Percentiles rank a stretch among this genome's conserved stretches.
phyloP scores from a whole-genome alignment of 345 rosid species.

The Capsella bursapastoris region DNA sequence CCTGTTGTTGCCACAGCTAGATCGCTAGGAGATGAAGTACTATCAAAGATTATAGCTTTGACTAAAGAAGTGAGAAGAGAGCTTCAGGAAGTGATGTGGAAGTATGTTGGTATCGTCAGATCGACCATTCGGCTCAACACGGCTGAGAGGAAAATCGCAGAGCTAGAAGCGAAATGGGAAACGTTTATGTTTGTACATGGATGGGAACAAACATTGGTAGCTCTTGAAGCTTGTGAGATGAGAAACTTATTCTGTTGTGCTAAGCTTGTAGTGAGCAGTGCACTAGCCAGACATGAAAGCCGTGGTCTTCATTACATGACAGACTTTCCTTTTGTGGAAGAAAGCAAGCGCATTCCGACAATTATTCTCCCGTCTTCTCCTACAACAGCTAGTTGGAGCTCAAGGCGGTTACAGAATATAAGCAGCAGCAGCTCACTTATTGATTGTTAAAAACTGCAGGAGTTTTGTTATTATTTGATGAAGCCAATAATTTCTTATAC shows the following conservation, averaged over 20 bases:
- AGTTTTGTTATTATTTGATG: conserved; percentile 3
- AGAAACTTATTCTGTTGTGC: conserved; percentile 94
- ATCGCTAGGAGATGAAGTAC: conserved; percentile 50
- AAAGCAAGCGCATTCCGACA: conserved; percentile 88
- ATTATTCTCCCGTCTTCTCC: conserved; percentile 73
- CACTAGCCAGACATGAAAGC: conserved; percentile 89
- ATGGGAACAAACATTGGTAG: conserved; percentile 87
- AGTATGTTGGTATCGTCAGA: conserved; percentile 85
- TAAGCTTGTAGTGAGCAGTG: conserved; percentile 92
- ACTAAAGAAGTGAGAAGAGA: conserved; percentile 76
- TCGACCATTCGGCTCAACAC: conserved; percentile 70
- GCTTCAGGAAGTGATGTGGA: conserved; percentile 90
- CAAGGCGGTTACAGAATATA: conserved; percentile 66
- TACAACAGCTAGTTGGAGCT: conserved; percentile 77
- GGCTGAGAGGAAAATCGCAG: conserved; percentile 60
- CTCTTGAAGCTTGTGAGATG: conserved; percentile 90
- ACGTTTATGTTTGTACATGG: conserved; percentile 74
- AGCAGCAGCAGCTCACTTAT: conserved; percentile 34
- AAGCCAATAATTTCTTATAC: conserved; percentile 9
- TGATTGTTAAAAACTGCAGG: conserved; percentile 31
- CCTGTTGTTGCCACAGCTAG: conserved; percentile 62
- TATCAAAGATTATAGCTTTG: conserved; percentile 51
- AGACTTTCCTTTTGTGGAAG: conserved; percentile 86
- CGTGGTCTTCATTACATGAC: conserved; percentile 91
- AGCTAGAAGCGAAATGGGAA: conserved; percentile 84